Base-by-base conservation (phyloP, 2,329 filamentous ascomycete genomes). In the Penicillium nordicum region DNA sequence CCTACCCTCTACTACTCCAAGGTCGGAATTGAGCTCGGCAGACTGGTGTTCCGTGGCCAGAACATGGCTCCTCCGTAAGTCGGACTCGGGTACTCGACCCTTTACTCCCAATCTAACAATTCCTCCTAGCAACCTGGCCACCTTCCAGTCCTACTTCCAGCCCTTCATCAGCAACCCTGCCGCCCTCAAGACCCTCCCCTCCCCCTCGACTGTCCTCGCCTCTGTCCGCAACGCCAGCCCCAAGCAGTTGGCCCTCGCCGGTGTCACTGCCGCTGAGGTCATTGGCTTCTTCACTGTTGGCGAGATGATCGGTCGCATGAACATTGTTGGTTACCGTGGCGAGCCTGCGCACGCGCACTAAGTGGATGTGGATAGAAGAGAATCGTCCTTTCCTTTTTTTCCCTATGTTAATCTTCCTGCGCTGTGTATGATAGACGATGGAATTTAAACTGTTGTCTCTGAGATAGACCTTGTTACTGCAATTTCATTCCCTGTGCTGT, bases 271-370 rank as follows among this genome's bases (percentile, higher is more conserved):
- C 46, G 92, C 92, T 55, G 93, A 99, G 80, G 84, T 91, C 49
- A 79, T 99, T 65, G 94, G 94, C 60, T 99, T 99, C 85, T 99
- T 97, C 84, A 95, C 92, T 60, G 85, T 97, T 53, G 94, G 94
- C 64, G 92, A 97, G 84, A 97, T 99, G 77, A 87, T 99, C 70
- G 94, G 94, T 70, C 85, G 92, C 72, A 86, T 94, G 80, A 97
- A 99, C 88, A 77, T 99, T 67, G 83, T 99, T 68, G 94, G 94
- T 63, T 99, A 99, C 84, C 84, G 84, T 77, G 89, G 89, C 72
- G 85, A 89, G 74, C 72, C 74, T 63, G 76, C 76, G 61, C 82
- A 82, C 61, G 64, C 61, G 60, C 71, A 74, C 70, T 73, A 74
- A 59, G 59, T 61, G 61, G 67, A 64, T 64, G 40, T 51, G 29